These are phyloP conservation scores for Colletotrichum destructivum DNA, from an alignment of 2,329 filamentous ascomycete genomes.

Conservation along the genomic window DNA sequence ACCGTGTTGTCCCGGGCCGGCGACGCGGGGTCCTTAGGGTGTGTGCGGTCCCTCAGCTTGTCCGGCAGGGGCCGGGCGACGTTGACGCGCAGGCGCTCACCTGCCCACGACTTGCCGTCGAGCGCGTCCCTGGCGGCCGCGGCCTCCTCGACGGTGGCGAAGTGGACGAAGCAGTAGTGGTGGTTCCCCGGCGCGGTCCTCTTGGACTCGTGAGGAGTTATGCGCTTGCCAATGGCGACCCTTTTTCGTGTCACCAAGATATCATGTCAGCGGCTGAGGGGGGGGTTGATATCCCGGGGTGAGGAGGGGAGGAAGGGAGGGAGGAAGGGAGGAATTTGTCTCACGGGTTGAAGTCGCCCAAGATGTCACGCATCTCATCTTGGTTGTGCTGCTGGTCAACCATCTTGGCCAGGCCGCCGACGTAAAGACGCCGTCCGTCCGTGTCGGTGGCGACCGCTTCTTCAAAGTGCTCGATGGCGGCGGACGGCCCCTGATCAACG, in stretches of 20 bases:
- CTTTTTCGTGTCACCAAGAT: constrained; percentile 44
- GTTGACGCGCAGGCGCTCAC: constrained; percentile 17
- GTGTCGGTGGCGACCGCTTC: constrained; percentile 47
- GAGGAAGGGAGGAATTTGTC: constrained; percentile 35
- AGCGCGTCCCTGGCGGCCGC: constrained; percentile 63
- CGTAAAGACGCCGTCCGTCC: constrained; percentile 61
- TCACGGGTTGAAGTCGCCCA: constrained; percentile 62
- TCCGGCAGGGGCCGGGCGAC: constrained; percentile 14
- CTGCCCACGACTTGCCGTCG: constrained; percentile 51
- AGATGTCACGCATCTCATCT: constrained; percentile 61
- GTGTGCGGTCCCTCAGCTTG: constrained; percentile 10
- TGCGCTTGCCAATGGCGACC: constrained; percentile 62
- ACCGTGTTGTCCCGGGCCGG: neutral
- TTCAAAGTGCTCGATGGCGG: constrained; percentile 50
- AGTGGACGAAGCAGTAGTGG: constrained; percentile 78
- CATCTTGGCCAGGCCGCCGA: constrained; percentile 67
- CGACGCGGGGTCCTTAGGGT: neutral
- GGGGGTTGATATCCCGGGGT: too few species aligned
- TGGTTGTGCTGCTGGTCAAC: constrained; percentile 63
- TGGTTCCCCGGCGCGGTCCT: constrained; percentile 67
- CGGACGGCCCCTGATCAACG: too few species aligned
- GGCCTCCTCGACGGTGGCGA: constrained; percentile 69
- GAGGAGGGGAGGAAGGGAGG: too few species aligned
- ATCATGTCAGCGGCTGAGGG: constrained; percentile 23
- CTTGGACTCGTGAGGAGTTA: constrained; percentile 71